These are phyloP conservation scores for Fusarium penzigii DNA, from an alignment of 2,329 filamentous ascomycete species.

Conservation along the genomic window DNA sequence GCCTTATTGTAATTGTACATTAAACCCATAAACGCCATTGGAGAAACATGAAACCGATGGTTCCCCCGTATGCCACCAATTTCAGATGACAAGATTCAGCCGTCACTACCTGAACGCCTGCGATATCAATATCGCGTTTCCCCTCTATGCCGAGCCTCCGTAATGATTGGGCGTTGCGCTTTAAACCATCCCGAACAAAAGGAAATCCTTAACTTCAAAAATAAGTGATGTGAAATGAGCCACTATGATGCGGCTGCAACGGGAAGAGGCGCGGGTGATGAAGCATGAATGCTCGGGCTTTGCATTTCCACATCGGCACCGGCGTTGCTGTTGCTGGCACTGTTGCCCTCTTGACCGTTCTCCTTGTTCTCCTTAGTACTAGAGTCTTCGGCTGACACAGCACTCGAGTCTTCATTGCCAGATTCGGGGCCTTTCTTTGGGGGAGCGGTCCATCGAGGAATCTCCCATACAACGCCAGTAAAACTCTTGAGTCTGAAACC, in stretches of 20 bases:
- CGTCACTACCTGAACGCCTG: constrained; percentile 29
- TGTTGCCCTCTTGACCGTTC: constrained; percentile 54
- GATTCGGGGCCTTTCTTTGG: constrained; percentile 53
- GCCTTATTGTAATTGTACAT: constrained; percentile 1
- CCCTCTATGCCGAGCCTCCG: constrained; percentile 17
- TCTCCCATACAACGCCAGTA: constrained; percentile 80
- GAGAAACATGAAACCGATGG: not conserved
- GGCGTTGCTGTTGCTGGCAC: constrained; percentile 46
- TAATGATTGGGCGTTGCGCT: constrained; percentile 19
- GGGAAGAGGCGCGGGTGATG: constrained; percentile 53
- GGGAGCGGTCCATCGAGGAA: constrained; percentile 80
- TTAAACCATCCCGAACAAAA: constrained; percentile 12
- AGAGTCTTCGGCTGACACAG: constrained; percentile 46
- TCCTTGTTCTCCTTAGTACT: constrained; percentile 68
- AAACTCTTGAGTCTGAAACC: constrained; percentile 88
- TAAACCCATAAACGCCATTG: constrained; percentile 2
- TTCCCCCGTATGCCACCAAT: constrained; percentile 7
- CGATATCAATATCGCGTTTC: constrained; percentile 29
- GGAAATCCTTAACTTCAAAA: constrained; percentile 11
- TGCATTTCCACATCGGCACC: constrained; percentile 54
- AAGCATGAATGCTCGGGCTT: constrained; percentile 53
- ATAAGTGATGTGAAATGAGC: not conserved
- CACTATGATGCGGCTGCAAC: constrained; percentile 46
- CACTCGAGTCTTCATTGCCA: constrained; percentile 46
- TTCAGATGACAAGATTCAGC: constrained; percentile 8